Evolutionary conservation across 352 stramenopile genomes (phyloP), one percentile per base, ranked within the genome.

Genomic region (Pythium dissotocum): DNA sequence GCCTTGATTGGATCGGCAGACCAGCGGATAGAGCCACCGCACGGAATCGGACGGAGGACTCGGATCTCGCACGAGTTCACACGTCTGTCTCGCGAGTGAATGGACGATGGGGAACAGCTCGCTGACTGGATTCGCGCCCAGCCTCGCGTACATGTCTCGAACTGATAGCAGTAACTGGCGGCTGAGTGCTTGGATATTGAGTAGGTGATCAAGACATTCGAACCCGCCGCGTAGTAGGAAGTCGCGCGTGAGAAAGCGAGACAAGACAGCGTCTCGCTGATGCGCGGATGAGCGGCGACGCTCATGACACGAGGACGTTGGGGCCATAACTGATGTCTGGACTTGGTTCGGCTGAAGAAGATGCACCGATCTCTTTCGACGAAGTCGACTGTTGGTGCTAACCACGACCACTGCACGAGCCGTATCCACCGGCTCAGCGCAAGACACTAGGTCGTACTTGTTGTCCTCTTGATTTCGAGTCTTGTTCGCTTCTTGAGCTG

Each of bases 1-100:
- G 33, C 59, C 63, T 28, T 48, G 35, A 46, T 63, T 44, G 18
- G 66, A 76, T 9, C 61, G 69, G 40, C 42, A 40, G 30, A 73
- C 63, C 12, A 69, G 36, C 3, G 61, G 67, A 57, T 73, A 73
- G 1, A 72, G 28, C 65, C 58, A 72, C 0, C 59, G 58, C 12
- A 67, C 32, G 14, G 52, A 67, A 1, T 21, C 32, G 0, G 46
- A 48, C 8, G 21, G 12, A 4, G 8, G 13, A 54, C 4, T n/a
- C 1, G 26, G 1, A 2, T 48, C 28, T 1, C 10, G 16, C 21
- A 64, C 38, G 6, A 67, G 35, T 42, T 72, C 65, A 18, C 58
- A 61, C 3, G 65, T 64, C 21, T 72, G 51, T 7, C 3, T 40
- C 1, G 54, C 59, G 6, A 72, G 59, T 1, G 53, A 46, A 4